Percentiles rank a stretch among this genome's conserved stretches.
phyloP scores from a whole-genome alignment of 257 asterid species.

The Nicotiana noctiflora region DNA sequence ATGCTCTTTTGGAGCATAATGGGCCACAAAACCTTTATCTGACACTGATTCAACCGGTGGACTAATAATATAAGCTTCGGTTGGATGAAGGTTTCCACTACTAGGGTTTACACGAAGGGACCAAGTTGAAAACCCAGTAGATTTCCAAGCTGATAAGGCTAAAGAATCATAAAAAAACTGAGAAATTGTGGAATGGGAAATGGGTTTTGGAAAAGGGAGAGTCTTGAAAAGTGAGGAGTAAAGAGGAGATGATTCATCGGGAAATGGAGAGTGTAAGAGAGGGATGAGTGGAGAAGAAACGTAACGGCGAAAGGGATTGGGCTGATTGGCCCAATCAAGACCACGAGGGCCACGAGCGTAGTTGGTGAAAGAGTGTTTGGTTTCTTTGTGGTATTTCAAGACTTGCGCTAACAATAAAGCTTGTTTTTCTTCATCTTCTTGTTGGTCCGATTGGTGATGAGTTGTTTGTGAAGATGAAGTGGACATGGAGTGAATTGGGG shows the following conservation, averaged over 20 bases:
- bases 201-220: constrained; percentile 47
- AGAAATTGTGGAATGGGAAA: constrained; percentile 54
- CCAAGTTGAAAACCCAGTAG: constrained; percentile 80
- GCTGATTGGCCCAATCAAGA: constrained; percentile 97
- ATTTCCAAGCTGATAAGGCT: constrained; percentile 87
- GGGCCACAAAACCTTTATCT: constrained; percentile 55
- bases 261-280: constrained; percentile 48
- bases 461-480: constrained; percentile 31
- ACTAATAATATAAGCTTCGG: constrained; percentile 70
- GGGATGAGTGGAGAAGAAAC: constrained; percentile 52
- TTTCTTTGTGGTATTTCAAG: constrained; percentile 65
- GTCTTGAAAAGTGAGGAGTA: constrained; percentile 46
- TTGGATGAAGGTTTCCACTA: constrained; percentile 93
- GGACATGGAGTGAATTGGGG: constrained; percentile 47
- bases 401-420: constrained; percentile 29
- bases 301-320: constrained; percentile 95
- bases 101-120: constrained; percentile 96
- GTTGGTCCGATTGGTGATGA: constrained; percentile 5
- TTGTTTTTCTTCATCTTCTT: constrained; percentile 19
- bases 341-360: constrained; percentile 83
- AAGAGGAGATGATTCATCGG: constrained; percentile 29
- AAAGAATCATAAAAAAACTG: constrained; percentile 56
- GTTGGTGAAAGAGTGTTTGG: constrained; percentile 63
- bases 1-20: constrained; percentile 91
- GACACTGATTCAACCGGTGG: constrained; percentile 51